These are phyloP conservation scores for Acacia crassicarpa DNA, from an alignment of 306 rosid genomes.

Conservation along the genomic window DNA sequence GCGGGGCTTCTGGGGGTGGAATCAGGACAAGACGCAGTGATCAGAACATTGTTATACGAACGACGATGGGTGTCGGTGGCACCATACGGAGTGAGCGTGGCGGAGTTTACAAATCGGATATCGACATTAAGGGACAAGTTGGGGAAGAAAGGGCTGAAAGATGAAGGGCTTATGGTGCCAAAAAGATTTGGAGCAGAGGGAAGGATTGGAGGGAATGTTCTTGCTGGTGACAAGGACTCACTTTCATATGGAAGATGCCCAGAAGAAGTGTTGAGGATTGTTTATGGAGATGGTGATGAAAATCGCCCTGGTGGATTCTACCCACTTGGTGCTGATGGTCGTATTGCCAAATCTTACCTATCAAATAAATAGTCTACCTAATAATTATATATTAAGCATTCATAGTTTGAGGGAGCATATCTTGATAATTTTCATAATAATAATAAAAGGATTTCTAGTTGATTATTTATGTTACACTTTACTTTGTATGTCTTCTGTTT, in stretches of 20 bases:
- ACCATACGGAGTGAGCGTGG: slow-evolving; percentile 59
- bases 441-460: neutral
- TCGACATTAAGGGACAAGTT: slow-evolving; percentile 59
- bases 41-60: slow-evolving; percentile 57
- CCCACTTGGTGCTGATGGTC: slow-evolving; percentile 70
- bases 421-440: neutral
- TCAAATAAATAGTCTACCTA: neutral
- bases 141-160: slow-evolving; percentile 60
- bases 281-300: slow-evolving; percentile 65
- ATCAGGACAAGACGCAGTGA: slow-evolving; percentile 81
- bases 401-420: neutral
- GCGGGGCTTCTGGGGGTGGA: slow-evolving; percentile 79
- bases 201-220: slow-evolving; percentile 47
- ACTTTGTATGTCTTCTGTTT: neutral
- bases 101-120: slow-evolving; percentile 61
- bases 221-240: slow-evolving; percentile 54
- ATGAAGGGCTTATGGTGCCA: slow-evolving; percentile 72
- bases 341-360: slow-evolving; percentile 46
- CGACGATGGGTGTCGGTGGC: slow-evolving; percentile 5
- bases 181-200: slow-evolving; percentile 48
- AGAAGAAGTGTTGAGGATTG: slow-evolving; percentile 65
- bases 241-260: slow-evolving; percentile 64
- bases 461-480: neutral
- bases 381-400: neutral
- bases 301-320: slow-evolving; percentile 69